phyloP scores from a whole-genome alignment of 164 flowering plant species.

The Chimonanthus praecox region DNA sequence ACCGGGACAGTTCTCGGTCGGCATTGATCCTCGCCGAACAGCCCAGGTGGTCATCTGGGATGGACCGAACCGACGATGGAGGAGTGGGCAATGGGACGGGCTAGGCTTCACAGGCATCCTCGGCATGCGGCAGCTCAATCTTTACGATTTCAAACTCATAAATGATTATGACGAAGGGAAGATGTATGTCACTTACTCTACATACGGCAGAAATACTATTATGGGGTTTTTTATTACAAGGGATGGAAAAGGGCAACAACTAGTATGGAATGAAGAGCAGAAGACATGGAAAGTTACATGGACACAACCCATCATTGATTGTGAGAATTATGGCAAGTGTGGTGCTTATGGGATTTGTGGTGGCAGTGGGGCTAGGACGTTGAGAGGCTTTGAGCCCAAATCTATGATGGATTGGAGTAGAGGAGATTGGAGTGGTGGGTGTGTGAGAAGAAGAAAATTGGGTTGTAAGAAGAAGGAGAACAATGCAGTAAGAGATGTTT shows the following conservation, averaged over 20 bases:
- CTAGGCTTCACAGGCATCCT: slow-evolving; percentile 7
- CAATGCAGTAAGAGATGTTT: slow-evolving; percentile 2
- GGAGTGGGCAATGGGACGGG: slow-evolving; percentile 15
- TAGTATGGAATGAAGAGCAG: slow-evolving; percentile 24
- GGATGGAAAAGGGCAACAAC: background rate
- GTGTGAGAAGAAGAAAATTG: slow-evolving; percentile 32
- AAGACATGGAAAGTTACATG: slow-evolving; percentile 32
- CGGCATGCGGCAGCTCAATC: background rate
- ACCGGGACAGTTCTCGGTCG: slow-evolving; percentile 15
- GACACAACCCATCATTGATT: slow-evolving; percentile 27
- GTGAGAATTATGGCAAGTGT: slow-evolving; percentile 52
- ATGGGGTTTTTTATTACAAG: background rate
- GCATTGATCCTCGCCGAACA: slow-evolving; percentile 8
- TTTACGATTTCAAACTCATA: background rate
- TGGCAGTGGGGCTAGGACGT: background rate
- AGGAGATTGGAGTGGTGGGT: slow-evolving; percentile 62
- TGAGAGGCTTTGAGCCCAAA: slow-evolving; percentile 44
- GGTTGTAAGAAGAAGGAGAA: slow-evolving; percentile 3
- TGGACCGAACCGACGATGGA: background rate
- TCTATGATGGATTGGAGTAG: slow-evolving; percentile 33
- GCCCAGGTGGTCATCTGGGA: background rate
- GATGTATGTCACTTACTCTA: background rate
- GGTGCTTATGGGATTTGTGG: slow-evolving; percentile 52
- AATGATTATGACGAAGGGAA: slow-evolving; percentile 2
- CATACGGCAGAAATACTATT: background rate